Evolutionary conservation across 2,329 filamentous ascomycete genomes (phyloP), one percentile per base, ranked within the genome.

Genomic region (Cercospora brassicicola): DNA sequence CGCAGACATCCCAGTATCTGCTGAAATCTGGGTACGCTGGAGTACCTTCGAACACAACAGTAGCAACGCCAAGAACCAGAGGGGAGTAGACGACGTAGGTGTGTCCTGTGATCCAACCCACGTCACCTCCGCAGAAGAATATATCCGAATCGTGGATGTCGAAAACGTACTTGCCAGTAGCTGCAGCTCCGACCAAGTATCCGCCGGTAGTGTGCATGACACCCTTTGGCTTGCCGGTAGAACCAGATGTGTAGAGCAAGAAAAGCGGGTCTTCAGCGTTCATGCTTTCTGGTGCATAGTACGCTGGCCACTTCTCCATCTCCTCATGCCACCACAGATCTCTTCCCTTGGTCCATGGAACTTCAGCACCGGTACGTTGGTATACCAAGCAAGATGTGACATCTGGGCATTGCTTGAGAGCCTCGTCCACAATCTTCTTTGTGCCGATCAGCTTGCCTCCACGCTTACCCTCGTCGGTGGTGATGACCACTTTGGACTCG

Each of bases 321-420:
- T 98, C 94, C 84, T 98, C 95, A 81, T 98, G 93, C 95, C 95
- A 99, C 95, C 95, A 99, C 78, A 88, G 86, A 81, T 99, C 95
- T 77, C 95, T 90, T 73, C 93, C 93, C 73, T 88, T 82, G 62
- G 93, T 96, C 91, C 91, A 94, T 72, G 94, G 94, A 20, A 98
- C 90, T 63, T 97, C 93, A 59, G 93, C 90, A 62, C 94, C 94
- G 42, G 95, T 99, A 76, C 95, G 91, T 87, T 96, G 94, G 86
- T 90, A 98, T 66, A 99, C 95, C 45, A 99, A 86, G 75, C 92
- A 92, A 81, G 91, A 89, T 51, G 85, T 88, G 72, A 99, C 91
- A 75, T 92, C 90, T 18, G 94, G 94, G 82, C 94, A 98, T 82
- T 97, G 93, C 86, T 95, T 96, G 69, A 99, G 87, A 42, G 94